Conservation (phyloP, 129 eudicot species). For the Solidago caesia region DNA sequence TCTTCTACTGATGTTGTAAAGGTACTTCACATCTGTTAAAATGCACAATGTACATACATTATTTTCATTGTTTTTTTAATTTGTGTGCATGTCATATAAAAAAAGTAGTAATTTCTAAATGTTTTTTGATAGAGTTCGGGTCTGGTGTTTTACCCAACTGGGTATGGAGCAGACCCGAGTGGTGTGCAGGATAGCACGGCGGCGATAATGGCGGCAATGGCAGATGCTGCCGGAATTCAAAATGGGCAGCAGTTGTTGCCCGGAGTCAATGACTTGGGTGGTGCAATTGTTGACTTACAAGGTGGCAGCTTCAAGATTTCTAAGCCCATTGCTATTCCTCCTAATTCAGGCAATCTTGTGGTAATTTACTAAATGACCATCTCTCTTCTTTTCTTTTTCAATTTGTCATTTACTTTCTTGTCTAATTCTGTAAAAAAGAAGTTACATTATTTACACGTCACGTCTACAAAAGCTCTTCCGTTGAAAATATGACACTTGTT, state of each 20-base stretch:
- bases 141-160: constrained; percentile 62
- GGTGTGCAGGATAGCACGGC: constrained; percentile 60
- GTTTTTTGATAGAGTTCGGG: constrained; percentile 40
- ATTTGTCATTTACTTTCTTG: constrained; percentile 6
- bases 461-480: constrained; percentile 22
- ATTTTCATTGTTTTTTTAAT: not conserved
- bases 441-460: constrained; percentile 13
- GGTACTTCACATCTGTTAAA: not conserved
- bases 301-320: constrained; percentile 58
- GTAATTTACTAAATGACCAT: constrained; percentile 32
- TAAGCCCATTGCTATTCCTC: constrained; percentile 48
- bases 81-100: not conserved
- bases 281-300: constrained; percentile 61
- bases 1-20: constrained; percentile 29
- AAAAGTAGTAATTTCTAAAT: not conserved
- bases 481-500: constrained; percentile 16
- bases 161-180: constrained; percentile 69
- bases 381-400: not conserved
- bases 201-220: constrained; percentile 50
- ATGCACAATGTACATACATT: not conserved
- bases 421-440: constrained; percentile 20
- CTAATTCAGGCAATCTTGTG: constrained; percentile 64
- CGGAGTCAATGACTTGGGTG: constrained; percentile 64
- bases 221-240: constrained; percentile 39
- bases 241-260: constrained; percentile 57